Conservation (phyloP, 306 rosid species). For the Cajanus cajan region DNA sequence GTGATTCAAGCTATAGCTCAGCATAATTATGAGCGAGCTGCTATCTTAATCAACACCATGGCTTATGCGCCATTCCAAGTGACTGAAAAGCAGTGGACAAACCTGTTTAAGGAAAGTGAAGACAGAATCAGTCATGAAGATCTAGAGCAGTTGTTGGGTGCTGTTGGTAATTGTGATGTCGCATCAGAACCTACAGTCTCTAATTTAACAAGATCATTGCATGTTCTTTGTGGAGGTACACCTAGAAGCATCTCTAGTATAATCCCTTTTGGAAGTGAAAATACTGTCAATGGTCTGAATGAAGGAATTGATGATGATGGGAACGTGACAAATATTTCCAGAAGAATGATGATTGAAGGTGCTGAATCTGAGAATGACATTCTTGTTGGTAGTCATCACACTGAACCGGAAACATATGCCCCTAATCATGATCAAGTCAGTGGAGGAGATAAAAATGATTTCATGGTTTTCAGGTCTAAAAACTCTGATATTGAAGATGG, state of each 20-base stretch:
- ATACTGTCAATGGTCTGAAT: slow-evolving; percentile 15
- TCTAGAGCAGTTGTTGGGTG: slow-evolving; percentile 49
- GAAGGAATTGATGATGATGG: slow-evolving; percentile 28
- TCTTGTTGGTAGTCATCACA: slow-evolving; percentile 23
- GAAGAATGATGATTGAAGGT: slow-evolving; percentile 30
- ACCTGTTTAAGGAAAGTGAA: slow-evolving; percentile 51
- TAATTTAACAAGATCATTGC: slow-evolving; percentile 65
- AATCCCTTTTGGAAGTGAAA: slow-evolving; percentile 28
- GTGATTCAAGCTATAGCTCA: slow-evolving; percentile 59
- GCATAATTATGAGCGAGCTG: slow-evolving; percentile 59
- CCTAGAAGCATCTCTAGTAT: slow-evolving; percentile 38
- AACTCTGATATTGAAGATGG: slow-evolving; percentile 28
- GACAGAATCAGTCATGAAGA: slow-evolving; percentile 48
- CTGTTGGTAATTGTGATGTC: slow-evolving; percentile 51
- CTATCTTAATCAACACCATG: slow-evolving; percentile 59
- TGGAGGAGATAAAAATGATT: slow-evolving; percentile 23
- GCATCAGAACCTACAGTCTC: slow-evolving; percentile 65
- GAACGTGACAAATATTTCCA: slow-evolving; percentile 25
- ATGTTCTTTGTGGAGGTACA: slow-evolving; percentile 42
- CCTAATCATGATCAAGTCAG: slow-evolving; percentile 28
- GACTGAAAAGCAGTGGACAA: slow-evolving; percentile 72
- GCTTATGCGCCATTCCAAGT: slow-evolving; percentile 81
- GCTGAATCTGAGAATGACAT: slow-evolving; percentile 26
- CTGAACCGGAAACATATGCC: background rate
- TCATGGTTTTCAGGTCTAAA: slow-evolving; percentile 21